Conservation (phyloP, 1,284 basidiomycete genomes). For the Laetiporus sulphureus region DNA sequence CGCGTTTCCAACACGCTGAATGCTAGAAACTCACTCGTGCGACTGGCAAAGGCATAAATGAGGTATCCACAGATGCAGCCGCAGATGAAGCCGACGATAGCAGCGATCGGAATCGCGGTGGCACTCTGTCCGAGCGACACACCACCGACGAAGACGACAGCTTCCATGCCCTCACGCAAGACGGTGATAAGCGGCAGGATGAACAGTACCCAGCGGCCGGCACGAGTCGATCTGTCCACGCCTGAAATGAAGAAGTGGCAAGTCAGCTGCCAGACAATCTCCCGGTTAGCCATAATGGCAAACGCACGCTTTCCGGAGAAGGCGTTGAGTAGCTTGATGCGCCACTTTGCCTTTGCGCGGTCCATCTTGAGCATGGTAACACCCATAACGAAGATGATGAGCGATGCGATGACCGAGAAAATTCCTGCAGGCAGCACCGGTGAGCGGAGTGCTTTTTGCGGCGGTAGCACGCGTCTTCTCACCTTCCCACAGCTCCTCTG, state of each 20-base stretch:
- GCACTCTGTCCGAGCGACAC: slow-evolving; percentile 81
- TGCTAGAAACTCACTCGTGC: slow-evolving; percentile 47
- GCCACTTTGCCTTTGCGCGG: slow-evolving; percentile 83
- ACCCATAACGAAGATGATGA: slow-evolving; percentile 62
- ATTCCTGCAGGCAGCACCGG: slow-evolving; percentile 44
- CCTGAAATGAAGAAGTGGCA: slow-evolving; percentile 17
- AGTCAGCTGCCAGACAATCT: not conserved
- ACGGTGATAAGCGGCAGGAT: slow-evolving; percentile 86
- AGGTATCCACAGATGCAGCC: slow-evolving; percentile 66
- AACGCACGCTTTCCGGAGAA: slow-evolving; percentile 55
- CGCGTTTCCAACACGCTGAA: not conserved
- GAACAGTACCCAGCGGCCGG: slow-evolving; percentile 83
- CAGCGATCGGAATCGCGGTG: slow-evolving; percentile 81
- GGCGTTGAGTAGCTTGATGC: slow-evolving; percentile 76
- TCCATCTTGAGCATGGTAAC: slow-evolving; percentile 48
- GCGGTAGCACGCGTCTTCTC: too few relatives aligned
- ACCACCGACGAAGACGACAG: slow-evolving; percentile 89
- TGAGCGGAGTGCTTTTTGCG: too few relatives aligned
- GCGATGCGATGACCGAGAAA: slow-evolving; percentile 73
- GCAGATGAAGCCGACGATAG: slow-evolving; percentile 75
- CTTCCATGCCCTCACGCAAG: slow-evolving; percentile 85
- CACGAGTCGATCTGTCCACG: slow-evolving; percentile 36
- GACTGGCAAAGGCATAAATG: slow-evolving; percentile 72
- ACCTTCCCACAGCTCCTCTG: slow-evolving; percentile 74
- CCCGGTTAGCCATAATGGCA: not conserved